These are phyloP conservation scores for Magnolia kwangsiensis DNA, from an alignment of 164 flowering plant species.

Conservation along the genomic window DNA sequence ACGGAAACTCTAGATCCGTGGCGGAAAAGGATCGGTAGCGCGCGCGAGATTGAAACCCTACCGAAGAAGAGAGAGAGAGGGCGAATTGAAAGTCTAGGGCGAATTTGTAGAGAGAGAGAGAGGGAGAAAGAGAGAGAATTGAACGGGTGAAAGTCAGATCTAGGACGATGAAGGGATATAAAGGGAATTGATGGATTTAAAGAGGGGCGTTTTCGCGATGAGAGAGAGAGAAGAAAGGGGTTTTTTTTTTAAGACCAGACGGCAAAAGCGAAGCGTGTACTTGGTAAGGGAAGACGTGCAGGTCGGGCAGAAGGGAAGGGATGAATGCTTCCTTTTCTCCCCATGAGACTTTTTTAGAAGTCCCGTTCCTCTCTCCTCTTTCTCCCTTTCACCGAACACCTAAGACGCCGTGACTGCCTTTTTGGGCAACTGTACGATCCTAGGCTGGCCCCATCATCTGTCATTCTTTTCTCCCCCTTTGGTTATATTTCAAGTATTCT, in stretches of 20 bases:
- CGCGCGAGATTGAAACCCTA: slow-evolving; percentile 5
- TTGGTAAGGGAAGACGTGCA: slow-evolving; percentile 28
- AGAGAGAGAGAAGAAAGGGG: slow-evolving; percentile 11
- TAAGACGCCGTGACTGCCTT: too few species aligned
- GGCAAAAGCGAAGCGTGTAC: slow-evolving; percentile 31
- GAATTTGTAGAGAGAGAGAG: not conserved
- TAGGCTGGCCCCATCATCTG: too few species aligned
- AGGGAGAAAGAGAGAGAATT: not conserved
- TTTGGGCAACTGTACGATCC: too few species aligned
- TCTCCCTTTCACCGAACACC: too few species aligned
- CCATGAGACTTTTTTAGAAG: too few species aligned
- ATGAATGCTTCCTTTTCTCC: too few species aligned
- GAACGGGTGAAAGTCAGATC: not conserved
- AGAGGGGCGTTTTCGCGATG: slow-evolving; percentile 25
- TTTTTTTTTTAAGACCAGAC: slow-evolving; percentile 19
- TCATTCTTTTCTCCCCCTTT: too few species aligned
- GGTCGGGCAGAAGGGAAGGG: not conserved
- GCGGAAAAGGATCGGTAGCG: slow-evolving; percentile 4
- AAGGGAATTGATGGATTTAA: not conserved
- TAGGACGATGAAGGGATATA: not conserved
- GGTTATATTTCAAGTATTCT: too few species aligned
- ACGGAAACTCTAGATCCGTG: slow-evolving; percentile 33
- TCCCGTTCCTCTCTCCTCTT: too few species aligned
- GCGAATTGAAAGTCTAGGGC: not conserved
- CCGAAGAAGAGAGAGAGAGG: not conserved